Conservation (phyloP, 257 asterid genomes). For the Ilex asprella region DNA sequence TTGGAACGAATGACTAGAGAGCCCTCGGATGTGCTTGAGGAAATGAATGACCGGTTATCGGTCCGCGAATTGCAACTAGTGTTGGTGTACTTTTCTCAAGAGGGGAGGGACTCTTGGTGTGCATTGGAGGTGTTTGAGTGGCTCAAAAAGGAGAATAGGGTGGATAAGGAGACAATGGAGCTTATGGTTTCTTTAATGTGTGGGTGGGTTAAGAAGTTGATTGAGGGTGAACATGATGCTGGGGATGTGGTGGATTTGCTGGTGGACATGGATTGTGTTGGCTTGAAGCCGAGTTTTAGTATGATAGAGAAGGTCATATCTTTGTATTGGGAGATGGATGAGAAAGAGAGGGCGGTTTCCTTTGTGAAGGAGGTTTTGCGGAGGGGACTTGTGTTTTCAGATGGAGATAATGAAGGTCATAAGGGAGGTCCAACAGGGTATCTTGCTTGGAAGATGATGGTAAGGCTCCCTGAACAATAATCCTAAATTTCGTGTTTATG, state of each 20-base stretch:
- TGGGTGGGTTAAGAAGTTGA: slow-evolving; percentile 82
- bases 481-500: not conserved
- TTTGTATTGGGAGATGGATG: slow-evolving; percentile 81
- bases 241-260: slow-evolving; percentile 76
- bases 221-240: slow-evolving; percentile 55
- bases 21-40: slow-evolving; percentile 91
- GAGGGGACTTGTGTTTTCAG: slow-evolving; percentile 48
- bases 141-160: slow-evolving; percentile 90
- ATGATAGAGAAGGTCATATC: slow-evolving; percentile 90
- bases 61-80: slow-evolving; percentile 83
- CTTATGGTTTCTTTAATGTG: slow-evolving; percentile 96
- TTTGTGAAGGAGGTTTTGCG: slow-evolving; percentile 79
- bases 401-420: slow-evolving; percentile 41
- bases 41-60: slow-evolving; percentile 72
- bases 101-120: slow-evolving; percentile 98
- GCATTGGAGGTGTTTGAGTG: slow-evolving; percentile 94
- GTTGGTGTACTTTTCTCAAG: slow-evolving; percentile 83
- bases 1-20: slow-evolving; percentile 88
- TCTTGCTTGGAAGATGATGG: slow-evolving; percentile 99
- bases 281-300: slow-evolving; percentile 69
- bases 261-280: slow-evolving; percentile 97
- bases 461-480: slow-evolving; percentile 17
- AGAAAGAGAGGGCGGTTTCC: slow-evolving; percentile 44
- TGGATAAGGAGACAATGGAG: slow-evolving; percentile 92
- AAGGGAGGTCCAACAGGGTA: slow-evolving; percentile 90